Conservation (phyloP, 1,139 yeast species). For the Saccharomyces hybrid region DNA sequence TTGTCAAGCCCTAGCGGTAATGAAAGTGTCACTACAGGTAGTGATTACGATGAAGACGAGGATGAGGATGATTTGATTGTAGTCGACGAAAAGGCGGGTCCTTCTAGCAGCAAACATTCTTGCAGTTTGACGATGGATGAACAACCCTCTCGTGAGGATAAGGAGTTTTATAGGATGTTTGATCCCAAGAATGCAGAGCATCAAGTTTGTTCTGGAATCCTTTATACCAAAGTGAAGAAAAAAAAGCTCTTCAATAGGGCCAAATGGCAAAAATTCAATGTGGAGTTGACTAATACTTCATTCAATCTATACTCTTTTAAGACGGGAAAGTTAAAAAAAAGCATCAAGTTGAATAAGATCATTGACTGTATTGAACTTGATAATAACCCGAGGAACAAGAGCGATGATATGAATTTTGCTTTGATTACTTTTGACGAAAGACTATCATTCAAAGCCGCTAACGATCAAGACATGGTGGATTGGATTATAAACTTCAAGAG, state of each 20-base stretch:
- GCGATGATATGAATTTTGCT: conserved; percentile 14
- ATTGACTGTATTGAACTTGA: conserved; percentile 22
- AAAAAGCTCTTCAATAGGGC: conserved; percentile 13
- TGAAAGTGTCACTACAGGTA: conserved; percentile 1
- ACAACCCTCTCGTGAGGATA: conserved; percentile 15
- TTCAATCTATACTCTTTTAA: conserved; percentile 15
- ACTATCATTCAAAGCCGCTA: conserved; percentile 17
- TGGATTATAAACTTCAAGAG: conserved; percentile 24
- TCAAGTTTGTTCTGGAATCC: conserved; percentile 11
- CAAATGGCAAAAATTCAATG: conserved; percentile 20
- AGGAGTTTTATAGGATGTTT: conserved; percentile 16
- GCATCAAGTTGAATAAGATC: conserved; percentile 13
- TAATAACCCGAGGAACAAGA: conserved; percentile 3
- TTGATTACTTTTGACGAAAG: conserved; percentile 17
- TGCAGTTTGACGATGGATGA: not conserved
- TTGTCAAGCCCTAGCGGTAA: conserved; percentile 3
- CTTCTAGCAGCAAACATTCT: conserved; percentile 2
- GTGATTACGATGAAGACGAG: conserved; percentile 8
- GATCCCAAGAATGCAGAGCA: conserved; percentile 14
- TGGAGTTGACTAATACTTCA: conserved; percentile 13
- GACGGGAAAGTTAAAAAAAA: conserved; percentile 11
- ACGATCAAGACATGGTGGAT: conserved; percentile 20
- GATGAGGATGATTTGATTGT: conserved; percentile 11
- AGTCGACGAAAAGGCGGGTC: conserved; percentile 4
- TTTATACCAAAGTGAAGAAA: conserved; percentile 15